Evolutionary conservation across 1,284 basidiomycete species (phyloP), one percentile per base, ranked within the genome.

Genomic region (Papiliotrema flavescens): DNA sequence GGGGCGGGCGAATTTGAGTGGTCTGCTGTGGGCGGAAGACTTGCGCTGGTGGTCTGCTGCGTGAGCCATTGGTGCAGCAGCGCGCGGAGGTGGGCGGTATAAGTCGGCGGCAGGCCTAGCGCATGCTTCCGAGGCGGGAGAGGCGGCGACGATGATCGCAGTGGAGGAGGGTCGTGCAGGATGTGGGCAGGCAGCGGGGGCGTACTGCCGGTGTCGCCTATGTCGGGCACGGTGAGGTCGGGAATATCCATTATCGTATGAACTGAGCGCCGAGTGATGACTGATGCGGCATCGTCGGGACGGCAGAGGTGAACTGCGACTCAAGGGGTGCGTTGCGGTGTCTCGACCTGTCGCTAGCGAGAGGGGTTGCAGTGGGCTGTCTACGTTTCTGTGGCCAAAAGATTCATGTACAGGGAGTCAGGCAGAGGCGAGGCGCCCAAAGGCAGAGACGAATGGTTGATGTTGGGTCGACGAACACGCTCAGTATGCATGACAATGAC

Each of bases 31-130:
- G 59, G 14, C 56, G 47, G 9, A 40, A 49, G 39, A 23, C 54
- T 40, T 2, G 40, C 44, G 11, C 37, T 36, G 0, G 15, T 23
- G 28, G 51, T 15, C 48, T 71, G 69, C 41, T 69, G 67, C 19
- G 49, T 50, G 15, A 71, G 58, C 64, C 65, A 71, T 57, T 71
- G 69, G 44, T 57, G 62, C 1, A 67, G 48, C 15, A 71, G 53
- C 6, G 51, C 35, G 6, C 59, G 53, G 1, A 71, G 59, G 45
- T 69, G 65, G 15, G 39, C 26, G 41, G 66, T 52, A 40, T 69
- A 67, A 3, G 55, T 58, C 2, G 68, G 66, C 1, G 68, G 68
- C 3, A 70, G 59, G 26, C 65, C 63, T 4, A 47, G 47, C 0
- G 45, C 50, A 48, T 68, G 62, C 49, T 63, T 64, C 1, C 65